phyloP scores from a whole-genome alignment of 1,284 basidiomycete species.

The Apiotrichum laibachii region DNA sequence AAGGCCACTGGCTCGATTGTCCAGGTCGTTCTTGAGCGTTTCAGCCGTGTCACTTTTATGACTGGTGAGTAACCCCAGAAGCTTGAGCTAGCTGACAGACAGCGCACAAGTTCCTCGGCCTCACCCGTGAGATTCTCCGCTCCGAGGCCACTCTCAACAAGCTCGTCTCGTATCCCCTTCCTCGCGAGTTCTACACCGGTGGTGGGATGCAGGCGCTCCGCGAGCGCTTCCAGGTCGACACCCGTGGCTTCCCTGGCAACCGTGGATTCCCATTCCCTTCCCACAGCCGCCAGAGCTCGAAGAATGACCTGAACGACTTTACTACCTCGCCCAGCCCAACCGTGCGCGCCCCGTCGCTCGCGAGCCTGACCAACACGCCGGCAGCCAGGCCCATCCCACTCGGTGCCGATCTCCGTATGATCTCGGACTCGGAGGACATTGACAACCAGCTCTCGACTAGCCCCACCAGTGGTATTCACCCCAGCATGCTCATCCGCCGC shows the following conservation, averaged over 20 bases:
- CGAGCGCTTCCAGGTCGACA: slow-evolving; percentile 61
- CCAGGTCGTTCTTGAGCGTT: slow-evolving; percentile 65
- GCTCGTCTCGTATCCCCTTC: slow-evolving; percentile 91
- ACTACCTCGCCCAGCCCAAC: slow-evolving; percentile 42
- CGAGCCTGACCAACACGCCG: slow-evolving; percentile 30
- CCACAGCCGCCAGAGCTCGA: background rate
- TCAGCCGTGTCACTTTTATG: slow-evolving; percentile 93
- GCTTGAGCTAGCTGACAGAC: slow-evolving; percentile 52
- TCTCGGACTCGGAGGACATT: slow-evolving; percentile 13
- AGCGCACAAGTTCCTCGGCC: slow-evolving; percentile 91
- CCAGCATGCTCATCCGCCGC: slow-evolving; percentile 27
- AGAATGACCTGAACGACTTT: slow-evolving; percentile 50
- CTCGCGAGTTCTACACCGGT: slow-evolving; percentile 86
- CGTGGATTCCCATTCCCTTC: background rate
- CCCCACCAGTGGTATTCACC: slow-evolving; percentile 14
- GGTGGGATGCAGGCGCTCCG: slow-evolving; percentile 85
- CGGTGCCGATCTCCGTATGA: background rate
- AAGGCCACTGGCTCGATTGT: slow-evolving; percentile 97
- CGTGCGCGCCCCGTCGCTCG: slow-evolving; percentile 39
- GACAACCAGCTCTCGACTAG: background rate
- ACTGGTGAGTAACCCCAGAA: slow-evolving; percentile 37
- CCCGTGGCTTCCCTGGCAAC: background rate
- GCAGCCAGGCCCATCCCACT: slow-evolving; percentile 8
- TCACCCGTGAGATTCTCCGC: slow-evolving; percentile 91
- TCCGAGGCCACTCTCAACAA: slow-evolving; percentile 97